Evolutionary conservation across 1,139 yeast genomes (phyloP), one percentile per base, ranked within the genome.

Genomic region (Saccharomycopsis crataegensis): DNA sequence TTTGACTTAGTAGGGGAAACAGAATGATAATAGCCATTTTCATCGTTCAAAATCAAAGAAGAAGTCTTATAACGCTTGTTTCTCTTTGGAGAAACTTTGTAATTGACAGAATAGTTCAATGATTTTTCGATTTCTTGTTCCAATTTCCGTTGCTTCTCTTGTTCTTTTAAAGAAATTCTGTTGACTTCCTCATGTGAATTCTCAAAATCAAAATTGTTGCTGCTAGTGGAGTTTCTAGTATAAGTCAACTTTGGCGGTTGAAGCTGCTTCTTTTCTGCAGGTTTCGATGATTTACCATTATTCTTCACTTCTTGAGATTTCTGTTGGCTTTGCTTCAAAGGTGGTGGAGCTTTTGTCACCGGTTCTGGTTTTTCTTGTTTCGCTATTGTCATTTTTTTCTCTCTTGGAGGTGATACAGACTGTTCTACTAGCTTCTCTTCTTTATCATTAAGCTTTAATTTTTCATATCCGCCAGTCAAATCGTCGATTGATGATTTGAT

Each of bases 51-150:
- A 6, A 53, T 37, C 32, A 42, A 33, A 8, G 54, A 53, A n/a
- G 58, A 50, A n/a, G 56, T 51, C 43, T 56, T 56, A 44, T 44
- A 56, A 16, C 58, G 34, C 42, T 56, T 56, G 22, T 48, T 56
- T 36, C 58, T 47, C 34, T 53, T 53, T 28, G 58, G 58, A 17
- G 55, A 51, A 28, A 51, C 43, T 31, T 51, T 56, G 28, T 53
- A 56, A 32, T 53, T 56, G 8, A 53, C 56, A 17, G 50, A 16
- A 32, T 48, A 49, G 41, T 48, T 50, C 34, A 54, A 50, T 5
- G 51, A 33, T 5, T 31, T 17, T 33, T 47, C 44, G 43, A 52
- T 49, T 22, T 52, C 49, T 11, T 49, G 38, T 31, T 48, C 52
- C 40, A 52, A 33, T 11, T 7, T 28, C 43, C 28, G 14, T 45